A percentile compares a stretch with the other conserved stretches of the same genome.
phyloP scores from a whole-genome alignment of 805 yeast species.

The Starmerella davenportii region DNA sequence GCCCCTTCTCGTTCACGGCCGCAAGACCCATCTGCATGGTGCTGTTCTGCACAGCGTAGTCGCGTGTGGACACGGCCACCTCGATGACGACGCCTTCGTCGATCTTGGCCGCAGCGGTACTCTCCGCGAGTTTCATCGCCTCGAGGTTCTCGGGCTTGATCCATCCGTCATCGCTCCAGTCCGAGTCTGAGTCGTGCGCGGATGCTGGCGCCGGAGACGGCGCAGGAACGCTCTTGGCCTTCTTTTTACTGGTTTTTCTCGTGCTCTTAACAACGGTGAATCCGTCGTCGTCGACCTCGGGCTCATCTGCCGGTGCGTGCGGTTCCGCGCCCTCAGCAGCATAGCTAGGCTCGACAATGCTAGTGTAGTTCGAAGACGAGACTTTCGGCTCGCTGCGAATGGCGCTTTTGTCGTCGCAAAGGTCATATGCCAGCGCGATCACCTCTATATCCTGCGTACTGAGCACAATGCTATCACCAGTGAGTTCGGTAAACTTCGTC shows the following conservation, averaged over 20 bases:
- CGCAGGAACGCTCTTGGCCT: neutral
- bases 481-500: slow-evolving; percentile 55
- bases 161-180: slow-evolving; percentile 81
- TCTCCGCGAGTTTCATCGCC: slow-evolving; percentile 51
- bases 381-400: slow-evolving; percentile 12
- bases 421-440: slow-evolving; percentile 75
- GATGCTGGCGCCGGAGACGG: neutral
- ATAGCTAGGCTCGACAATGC: slow-evolving; percentile 4
- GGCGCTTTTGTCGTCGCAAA: slow-evolving; percentile 22
- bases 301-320: slow-evolving; percentile 2
- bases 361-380: slow-evolving; percentile 1
- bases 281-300: slow-evolving; percentile 13
- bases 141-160: slow-evolving; percentile 73
- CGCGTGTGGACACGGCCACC: slow-evolving; percentile 84
- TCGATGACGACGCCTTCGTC: slow-evolving; percentile 27
- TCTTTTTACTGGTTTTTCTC: neutral
- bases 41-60: slow-evolving; percentile 94
- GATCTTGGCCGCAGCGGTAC: slow-evolving; percentile 36
- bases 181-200: slow-evolving; percentile 28
- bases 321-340: slow-evolving; percentile 1
- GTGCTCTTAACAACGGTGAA: slow-evolving; percentile 12
- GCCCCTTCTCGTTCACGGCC: slow-evolving; percentile 71
- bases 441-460: slow-evolving; percentile 85
- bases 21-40: slow-evolving; percentile 78
- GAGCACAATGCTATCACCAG: slow-evolving; percentile 82